Evolutionary conservation across 495 filamentous ascomycete genomes (phyloP), one percentile per base, ranked within the genome.

Genomic region (Tuber calosporum): DNA sequence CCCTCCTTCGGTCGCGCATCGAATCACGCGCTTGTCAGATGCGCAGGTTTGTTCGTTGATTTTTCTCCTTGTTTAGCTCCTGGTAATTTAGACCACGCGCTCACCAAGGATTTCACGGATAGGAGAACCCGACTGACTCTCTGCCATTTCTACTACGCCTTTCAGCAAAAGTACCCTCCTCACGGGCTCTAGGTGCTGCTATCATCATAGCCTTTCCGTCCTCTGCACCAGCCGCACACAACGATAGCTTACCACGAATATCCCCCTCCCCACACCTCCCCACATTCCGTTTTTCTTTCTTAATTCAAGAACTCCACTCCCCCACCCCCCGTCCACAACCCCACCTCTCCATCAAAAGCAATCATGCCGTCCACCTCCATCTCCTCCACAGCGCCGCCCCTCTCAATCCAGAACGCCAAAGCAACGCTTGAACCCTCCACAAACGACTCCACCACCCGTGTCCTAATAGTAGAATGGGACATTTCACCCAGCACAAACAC

Each of bases 401-500:
- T 74, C 66, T 67, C 69, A n/a, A 72, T 81, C 53, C 68, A 69
- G 19, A 70, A 73, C 22, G 58, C 73, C 41, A 70, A 40, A 38
- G 79, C 74, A 41, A 43, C 71, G 5, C 38, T 81, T 30, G 79
- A 81, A 70, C 41, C 69, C 34, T 68, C 74, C 7, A 72, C 71
- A 42, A 69, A 69, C 40, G 69, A 69, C 15, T 67, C 70, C 40
- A 72, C 79, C 5, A 81, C 79, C 15, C 81, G 81, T 26, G 79
- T 81, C 42, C 72, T 81, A 53, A 72, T 71, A n/a, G 79, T 81
- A 30, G 36, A 67, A 39, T 81, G 79, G 76, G 70, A 72, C 6
- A 70, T 81, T 38, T 48, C 66, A 9, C 40, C 45, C 66, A 22
- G 43, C n/a, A 68, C 67, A n/a, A 34, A 26, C 26, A 34, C 39